Base-by-base conservation (phyloP, 148 eudicot species). In the Camellia granthamiana region DNA sequence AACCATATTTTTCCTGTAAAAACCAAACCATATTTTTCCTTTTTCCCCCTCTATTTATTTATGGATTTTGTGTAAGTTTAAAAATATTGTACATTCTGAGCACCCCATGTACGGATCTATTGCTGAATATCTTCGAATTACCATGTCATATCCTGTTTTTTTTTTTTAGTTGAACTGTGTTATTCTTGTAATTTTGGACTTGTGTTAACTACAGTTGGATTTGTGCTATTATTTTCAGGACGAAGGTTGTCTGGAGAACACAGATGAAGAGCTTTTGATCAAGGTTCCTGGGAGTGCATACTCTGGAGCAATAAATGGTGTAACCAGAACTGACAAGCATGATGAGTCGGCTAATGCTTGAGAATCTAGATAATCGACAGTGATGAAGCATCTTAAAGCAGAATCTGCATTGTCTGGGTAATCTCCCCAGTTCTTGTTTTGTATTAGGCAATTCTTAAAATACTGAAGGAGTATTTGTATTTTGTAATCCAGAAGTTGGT, bases 281-380 rank as follows among this genome's bases (percentile, higher is more conserved):
- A 69, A 81, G 47, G 94, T 92, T 83, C 98, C 98, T 3, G 97
- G 94, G 56, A 93, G 98, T 69, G 89, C 91, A 15, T 92, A 93
- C 82, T 85, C 92, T 59, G 64, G 61, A 59, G 41, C 73, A 72
- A 82, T 70, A 77, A 76, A 76, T 52, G 85, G 44, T 51, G 83
- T 44, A 56, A 42, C 46, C 21, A 6, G 13, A 47, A 77, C 51
- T 6, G 63, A 84, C 69, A 82, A 75, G 55, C 68, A 83, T 65
- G 83, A 82, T 44, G 82, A 61, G n/a, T 30, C 63, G 19, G 49
- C 81, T 21, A 19, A 23, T 18, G 9, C 49, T 19, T 6, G 54
- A 21, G 83, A 52, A 60, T 42, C 67, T 62, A 16, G 41, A n/a
- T 6, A 74, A 42, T 21, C n/a, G 5, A 54, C 43, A 56, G 23